These are phyloP conservation scores for Physcia stellaris DNA, from an alignment of 495 filamentous ascomycete species.

Conservation along the genomic window DNA sequence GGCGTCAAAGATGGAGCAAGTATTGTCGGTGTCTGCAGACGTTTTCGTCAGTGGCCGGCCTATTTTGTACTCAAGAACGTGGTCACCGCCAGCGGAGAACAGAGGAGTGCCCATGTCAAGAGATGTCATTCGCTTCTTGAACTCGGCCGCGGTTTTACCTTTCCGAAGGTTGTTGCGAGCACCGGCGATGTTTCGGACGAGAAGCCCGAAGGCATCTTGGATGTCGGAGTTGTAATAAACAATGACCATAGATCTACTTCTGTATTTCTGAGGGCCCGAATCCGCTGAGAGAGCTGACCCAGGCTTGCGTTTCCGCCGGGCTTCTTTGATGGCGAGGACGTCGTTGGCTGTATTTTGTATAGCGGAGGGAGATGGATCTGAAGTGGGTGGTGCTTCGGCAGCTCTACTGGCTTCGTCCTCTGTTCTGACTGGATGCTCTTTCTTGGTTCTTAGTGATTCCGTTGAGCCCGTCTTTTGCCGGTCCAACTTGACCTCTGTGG, in stretches of 20 bases:
- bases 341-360: constrained; percentile 11
- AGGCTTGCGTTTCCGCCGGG: constrained; percentile 15
- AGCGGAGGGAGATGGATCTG: constrained; percentile 3
- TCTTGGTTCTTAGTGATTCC: constrained; percentile 42
- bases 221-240: constrained; percentile 83
- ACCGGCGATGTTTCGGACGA: constrained; percentile 68
- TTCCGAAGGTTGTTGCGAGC: constrained; percentile 72
- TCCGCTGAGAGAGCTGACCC: constrained; percentile 19
- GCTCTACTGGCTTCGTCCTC: constrained; percentile 16
- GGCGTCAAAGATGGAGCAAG: constrained; percentile 40
- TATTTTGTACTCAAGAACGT: constrained; percentile 7
- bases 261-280: constrained; percentile 39
- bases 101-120: constrained; percentile 5
- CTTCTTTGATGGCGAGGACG: constrained; percentile 17
- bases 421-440: constrained; percentile 31
- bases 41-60: neutral
- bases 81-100: neutral
- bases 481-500: constrained; percentile 17
- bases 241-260: constrained; percentile 65
- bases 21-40: neutral
- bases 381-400: neutral
- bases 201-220: constrained; percentile 62
- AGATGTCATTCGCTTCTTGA: constrained; percentile 14
- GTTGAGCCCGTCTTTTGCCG: constrained; percentile 41
- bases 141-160: constrained; percentile 52